Evolutionary conservation across 2,329 filamentous ascomycete species (phyloP).

Genomic region (Xylariaceae sp.): DNA sequence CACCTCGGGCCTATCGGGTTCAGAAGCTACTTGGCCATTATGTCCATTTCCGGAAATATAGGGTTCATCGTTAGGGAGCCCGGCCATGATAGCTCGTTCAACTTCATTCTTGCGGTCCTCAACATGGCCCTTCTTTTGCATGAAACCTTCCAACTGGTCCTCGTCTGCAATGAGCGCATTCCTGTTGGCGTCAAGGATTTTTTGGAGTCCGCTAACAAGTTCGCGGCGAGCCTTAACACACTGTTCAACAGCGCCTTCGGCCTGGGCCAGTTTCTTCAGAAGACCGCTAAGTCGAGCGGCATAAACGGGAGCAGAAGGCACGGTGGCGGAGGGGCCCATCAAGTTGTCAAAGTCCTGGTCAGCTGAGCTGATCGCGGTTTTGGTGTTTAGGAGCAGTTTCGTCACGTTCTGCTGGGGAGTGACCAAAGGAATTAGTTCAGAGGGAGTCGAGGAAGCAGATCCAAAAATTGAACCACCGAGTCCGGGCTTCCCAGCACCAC

Average conservation of each 20-base stretch:
- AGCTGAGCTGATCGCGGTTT: constrained; percentile 64
- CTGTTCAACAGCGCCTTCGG: constrained; percentile 84
- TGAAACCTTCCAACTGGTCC: constrained; percentile 57
- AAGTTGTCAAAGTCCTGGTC: constrained; percentile 82
- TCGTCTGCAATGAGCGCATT: constrained; percentile 67
- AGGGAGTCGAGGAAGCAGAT: constrained; percentile 57
- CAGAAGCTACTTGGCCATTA: constrained; percentile 44
- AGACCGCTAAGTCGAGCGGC: constrained; percentile 84
- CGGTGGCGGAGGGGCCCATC: constrained; percentile 62
- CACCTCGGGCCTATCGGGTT: constrained; percentile 71
- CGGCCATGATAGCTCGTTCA: constrained; percentile 85
- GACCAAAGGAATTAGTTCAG: constrained; percentile 73
- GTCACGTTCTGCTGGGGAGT: constrained; percentile 68
- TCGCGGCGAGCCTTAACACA: constrained; percentile 79
- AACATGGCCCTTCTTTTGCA: constrained; percentile 63
- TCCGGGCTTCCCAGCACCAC: constrained; percentile 46
- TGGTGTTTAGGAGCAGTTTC: constrained; percentile 67
- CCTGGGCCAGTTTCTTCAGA: constrained; percentile 82
- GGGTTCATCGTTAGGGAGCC: constrained; percentile 58
- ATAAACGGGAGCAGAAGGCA: constrained; percentile 83
- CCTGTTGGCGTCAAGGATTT: constrained; percentile 71
- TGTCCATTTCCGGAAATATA: constrained; percentile 44
- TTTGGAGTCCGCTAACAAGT: constrained; percentile 77
- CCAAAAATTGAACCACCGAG: constrained; percentile 65
- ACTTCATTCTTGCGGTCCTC: constrained; percentile 84